Percentiles rank a stretch among this genome's conserved stretches.
Conservation (phyloP, 805 yeast genomes). For the Danielozyma ontarioensis region DNA sequence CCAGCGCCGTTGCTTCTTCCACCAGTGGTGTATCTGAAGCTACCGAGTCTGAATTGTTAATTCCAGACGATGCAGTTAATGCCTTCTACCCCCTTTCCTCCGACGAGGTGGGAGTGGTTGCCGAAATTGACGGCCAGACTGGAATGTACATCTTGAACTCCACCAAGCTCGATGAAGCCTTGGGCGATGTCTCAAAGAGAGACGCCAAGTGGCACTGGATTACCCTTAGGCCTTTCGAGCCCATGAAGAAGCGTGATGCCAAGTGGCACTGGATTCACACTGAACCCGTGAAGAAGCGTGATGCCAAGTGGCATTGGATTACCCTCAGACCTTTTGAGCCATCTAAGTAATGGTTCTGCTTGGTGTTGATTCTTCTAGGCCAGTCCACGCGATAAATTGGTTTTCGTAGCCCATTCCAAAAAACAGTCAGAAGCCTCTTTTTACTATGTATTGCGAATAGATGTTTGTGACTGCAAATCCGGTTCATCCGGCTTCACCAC, state of each 20-base stretch:
- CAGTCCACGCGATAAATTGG: no score
- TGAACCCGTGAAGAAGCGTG: neutral
- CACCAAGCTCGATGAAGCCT: slow-evolving; percentile 6
- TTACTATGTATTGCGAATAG: no score
- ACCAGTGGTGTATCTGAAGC: slow-evolving; percentile 1
- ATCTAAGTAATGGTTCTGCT: neutral
- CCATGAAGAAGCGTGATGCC: neutral
- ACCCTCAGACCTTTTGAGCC: neutral
- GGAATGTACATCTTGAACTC: slow-evolving; percentile 9
- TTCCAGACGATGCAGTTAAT: slow-evolving; percentile 9
- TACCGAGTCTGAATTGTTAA: slow-evolving; percentile 1
- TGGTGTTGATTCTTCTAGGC: no score
- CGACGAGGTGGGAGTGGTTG: slow-evolving; percentile 7
- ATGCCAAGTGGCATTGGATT: neutral
- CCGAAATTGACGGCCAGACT: slow-evolving; percentile 7
- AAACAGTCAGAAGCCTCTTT: no score
- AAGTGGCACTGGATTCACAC: neutral
- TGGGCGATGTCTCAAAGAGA: slow-evolving; percentile 1
- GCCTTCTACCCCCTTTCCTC: slow-evolving; percentile 4
- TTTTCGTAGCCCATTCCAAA: no score
- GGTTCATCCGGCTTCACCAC: no score
- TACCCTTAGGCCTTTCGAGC: slow-evolving; percentile 2
- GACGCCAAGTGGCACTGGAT: slow-evolving; percentile 5
- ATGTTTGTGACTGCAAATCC: no score
- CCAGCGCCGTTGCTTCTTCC: slow-evolving; percentile 1